These are phyloP conservation scores for Papiliotrema flavescens DNA, from an alignment of 1,284 basidiomycete genomes.

Conservation along the genomic window DNA sequence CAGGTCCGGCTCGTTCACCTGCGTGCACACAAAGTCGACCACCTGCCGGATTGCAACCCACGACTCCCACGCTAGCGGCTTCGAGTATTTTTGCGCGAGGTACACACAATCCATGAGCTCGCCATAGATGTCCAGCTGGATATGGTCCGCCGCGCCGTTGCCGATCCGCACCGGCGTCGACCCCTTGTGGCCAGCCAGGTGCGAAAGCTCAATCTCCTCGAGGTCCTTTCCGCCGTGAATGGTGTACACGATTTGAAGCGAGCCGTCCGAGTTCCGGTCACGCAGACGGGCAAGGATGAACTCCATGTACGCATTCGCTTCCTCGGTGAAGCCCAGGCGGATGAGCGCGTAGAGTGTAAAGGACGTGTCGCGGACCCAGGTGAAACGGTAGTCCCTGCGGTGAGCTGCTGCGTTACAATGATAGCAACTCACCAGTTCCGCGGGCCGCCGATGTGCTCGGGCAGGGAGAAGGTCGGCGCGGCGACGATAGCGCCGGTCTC, in stretches of 20 bases:
- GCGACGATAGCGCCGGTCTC: slow-evolving; percentile 73
- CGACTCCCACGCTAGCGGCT: slow-evolving; percentile 65
- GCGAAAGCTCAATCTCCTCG: slow-evolving; percentile 74
- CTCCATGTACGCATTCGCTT: slow-evolving; percentile 69
- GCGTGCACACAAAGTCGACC: slow-evolving; percentile 47
- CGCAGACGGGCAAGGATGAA: slow-evolving; percentile 79
- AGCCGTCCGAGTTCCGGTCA: slow-evolving; percentile 78
- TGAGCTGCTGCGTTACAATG: not conserved
- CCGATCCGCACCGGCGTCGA: slow-evolving; percentile 64
- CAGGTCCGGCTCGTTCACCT: slow-evolving; percentile 42
- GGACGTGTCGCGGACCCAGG: slow-evolving; percentile 76
- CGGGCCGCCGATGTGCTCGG: slow-evolving; percentile 81
- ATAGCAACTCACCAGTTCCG: slow-evolving; percentile 63
- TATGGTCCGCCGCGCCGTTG: slow-evolving; percentile 82
- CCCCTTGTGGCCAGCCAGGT: slow-evolving; percentile 81
- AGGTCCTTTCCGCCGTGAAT: slow-evolving; percentile 66
- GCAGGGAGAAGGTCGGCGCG: slow-evolving; percentile 87
- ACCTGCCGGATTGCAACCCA: slow-evolving; percentile 56
- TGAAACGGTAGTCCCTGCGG: slow-evolving; percentile 44
- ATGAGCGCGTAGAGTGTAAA: slow-evolving; percentile 90
- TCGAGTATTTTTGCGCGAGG: slow-evolving; percentile 71
- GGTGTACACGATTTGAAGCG: slow-evolving; percentile 69
- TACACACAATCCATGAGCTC: slow-evolving; percentile 90
- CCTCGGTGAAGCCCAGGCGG: slow-evolving; percentile 82
- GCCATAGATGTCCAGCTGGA: slow-evolving; percentile 91